Percentiles rank a stretch among this genome's conserved stretches.
phyloP scores from a whole-genome alignment of 192 early-diverging fungal species.

The Gigaspora rosea region DNA sequence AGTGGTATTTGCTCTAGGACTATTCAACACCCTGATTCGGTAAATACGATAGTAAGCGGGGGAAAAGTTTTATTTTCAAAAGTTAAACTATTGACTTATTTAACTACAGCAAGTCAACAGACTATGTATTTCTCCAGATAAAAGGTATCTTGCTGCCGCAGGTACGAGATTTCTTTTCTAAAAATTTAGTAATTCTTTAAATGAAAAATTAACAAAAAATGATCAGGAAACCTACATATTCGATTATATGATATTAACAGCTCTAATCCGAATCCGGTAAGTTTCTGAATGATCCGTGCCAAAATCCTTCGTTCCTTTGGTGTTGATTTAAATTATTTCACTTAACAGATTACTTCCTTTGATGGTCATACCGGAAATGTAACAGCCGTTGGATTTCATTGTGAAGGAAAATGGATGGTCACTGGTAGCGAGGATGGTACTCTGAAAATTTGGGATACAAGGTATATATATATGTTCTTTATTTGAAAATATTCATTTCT shows the following conservation, averaged over 20 bases:
- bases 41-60: constrained; percentile 36
- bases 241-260: constrained; percentile 83
- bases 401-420: constrained; percentile 78
- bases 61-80: neutral
- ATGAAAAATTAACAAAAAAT: neutral
- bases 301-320: neutral
- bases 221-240: constrained; percentile 75
- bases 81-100: neutral
- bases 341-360: constrained; percentile 53
- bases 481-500: constrained; percentile 30
- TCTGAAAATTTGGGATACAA: constrained; percentile 82
- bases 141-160: constrained; percentile 81
- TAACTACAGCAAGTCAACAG: constrained; percentile 78
- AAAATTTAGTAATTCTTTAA: neutral
- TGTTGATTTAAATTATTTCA: neutral
- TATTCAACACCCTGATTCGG: constrained; percentile 82
- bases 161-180: constrained; percentile 43
- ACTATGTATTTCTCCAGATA: constrained; percentile 86
- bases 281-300: constrained; percentile 4
- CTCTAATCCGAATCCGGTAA: constrained; percentile 73
- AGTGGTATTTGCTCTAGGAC: constrained; percentile 65
- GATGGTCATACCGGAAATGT: constrained; percentile 64
- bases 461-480: constrained; percentile 46
- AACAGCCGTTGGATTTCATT: constrained; percentile 62
- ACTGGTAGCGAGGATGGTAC: constrained; percentile 74